Percentiles rank a stretch among this genome's conserved stretches.
Evolutionary conservation across 1,139 yeast species (phyloP).

Genomic region (Lodderomyces beijingensis): DNA sequence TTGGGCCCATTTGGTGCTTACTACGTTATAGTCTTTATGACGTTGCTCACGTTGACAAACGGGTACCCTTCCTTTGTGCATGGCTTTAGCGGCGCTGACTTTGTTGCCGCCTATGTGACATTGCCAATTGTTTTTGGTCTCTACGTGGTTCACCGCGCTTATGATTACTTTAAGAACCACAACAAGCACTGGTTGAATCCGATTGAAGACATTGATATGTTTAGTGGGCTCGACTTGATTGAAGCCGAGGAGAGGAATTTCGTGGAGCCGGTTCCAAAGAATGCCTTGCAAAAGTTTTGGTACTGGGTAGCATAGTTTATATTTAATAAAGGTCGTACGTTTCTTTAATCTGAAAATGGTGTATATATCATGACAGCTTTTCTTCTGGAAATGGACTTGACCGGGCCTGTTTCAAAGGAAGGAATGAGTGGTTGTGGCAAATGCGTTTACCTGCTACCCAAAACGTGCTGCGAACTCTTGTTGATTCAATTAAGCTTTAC

Average conservation of each 20-base stretch:
- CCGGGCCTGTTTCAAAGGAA: no score
- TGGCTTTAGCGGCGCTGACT: slow-evolving; percentile 46
- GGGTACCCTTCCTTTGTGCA: slow-evolving; percentile 36
- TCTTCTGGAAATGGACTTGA: no score
- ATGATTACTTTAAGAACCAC: slow-evolving; percentile 25
- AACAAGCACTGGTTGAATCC: slow-evolving; percentile 33
- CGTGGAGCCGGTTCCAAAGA: slow-evolving; percentile 26
- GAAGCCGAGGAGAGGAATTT: slow-evolving; percentile 34
- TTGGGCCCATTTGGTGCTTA: slow-evolving; percentile 28
- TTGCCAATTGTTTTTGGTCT: slow-evolving; percentile 49
- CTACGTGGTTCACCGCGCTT: slow-evolving; percentile 40
- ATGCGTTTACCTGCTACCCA: no score
- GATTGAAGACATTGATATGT: slow-evolving; percentile 38
- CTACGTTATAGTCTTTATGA: slow-evolving; percentile 30
- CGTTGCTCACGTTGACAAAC: slow-evolving; percentile 32
- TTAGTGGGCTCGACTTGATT: slow-evolving; percentile 42
- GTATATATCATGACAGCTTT: no score
- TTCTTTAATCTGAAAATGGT: no score
- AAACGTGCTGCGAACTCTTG: no score
- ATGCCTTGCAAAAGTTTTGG: slow-evolving; percentile 33
- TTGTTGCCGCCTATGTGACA: slow-evolving; percentile 60
- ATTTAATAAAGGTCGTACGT: no score
- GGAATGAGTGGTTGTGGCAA: no score
- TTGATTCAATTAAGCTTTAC: no score
- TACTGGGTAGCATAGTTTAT: slow-evolving; percentile 37